These are phyloP conservation scores for Podaxis sp. DNA, from an alignment of 768 basidiomycete genomes.

Conservation along the genomic window DNA sequence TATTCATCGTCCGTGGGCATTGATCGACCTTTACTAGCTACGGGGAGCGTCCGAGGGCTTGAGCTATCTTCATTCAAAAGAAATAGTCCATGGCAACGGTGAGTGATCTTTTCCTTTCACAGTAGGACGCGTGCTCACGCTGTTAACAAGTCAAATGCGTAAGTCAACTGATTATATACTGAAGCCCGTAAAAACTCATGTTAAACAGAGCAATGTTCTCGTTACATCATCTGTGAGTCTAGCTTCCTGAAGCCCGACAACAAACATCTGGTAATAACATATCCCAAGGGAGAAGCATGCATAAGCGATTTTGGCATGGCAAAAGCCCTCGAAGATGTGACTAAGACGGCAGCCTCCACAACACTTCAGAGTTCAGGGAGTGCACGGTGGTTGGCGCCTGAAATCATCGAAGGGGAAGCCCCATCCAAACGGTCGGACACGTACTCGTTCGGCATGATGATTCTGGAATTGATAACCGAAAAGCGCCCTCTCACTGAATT, in stretches of 20 bases:
- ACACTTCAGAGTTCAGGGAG: constrained; percentile 43
- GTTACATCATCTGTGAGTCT: constrained; percentile 47
- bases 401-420: constrained; percentile 46
- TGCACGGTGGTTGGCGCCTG: constrained; percentile 63
- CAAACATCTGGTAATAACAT: neutral
- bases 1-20: neutral
- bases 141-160: constrained; percentile 56
- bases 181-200: neutral
- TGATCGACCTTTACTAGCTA: constrained; percentile 33
- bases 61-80: constrained; percentile 51
- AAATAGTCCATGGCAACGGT: constrained; percentile 63
- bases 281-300: constrained; percentile 46
- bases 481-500: constrained; percentile 51
- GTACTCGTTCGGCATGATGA: constrained; percentile 61
- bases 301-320: constrained; percentile 69
- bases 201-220: constrained; percentile 53
- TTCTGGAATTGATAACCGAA: constrained; percentile 56
- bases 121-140: neutral
- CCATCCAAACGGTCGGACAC: constrained; percentile 51
- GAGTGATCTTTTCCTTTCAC: constrained; percentile 23
- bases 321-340: constrained; percentile 57
- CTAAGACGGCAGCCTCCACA: constrained; percentile 44
- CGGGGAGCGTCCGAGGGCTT: constrained; percentile 56
- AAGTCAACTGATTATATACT: constrained; percentile 25
- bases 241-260: neutral